Conservation (phyloP, 2,329 filamentous ascomycete species). For the Xylaria hypoxylon region DNA sequence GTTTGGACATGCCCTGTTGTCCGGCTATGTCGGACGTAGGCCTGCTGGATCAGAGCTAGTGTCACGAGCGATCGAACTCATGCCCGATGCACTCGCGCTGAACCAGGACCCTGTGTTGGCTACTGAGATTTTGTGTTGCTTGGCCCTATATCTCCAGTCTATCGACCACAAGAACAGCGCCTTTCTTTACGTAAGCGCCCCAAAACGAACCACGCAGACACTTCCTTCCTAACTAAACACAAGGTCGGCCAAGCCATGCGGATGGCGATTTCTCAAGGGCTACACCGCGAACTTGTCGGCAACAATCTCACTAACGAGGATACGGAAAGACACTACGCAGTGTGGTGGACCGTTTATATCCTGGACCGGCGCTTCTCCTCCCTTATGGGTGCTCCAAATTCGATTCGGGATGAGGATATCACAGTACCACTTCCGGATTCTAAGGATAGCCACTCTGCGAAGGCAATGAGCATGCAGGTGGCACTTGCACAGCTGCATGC, state of each 20-base stretch:
- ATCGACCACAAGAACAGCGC: constrained; percentile 20
- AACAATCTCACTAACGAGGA: constrained; percentile 18
- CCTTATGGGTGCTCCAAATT: constrained; percentile 21
- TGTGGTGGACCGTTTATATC: constrained; percentile 26
- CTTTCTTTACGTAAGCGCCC: constrained; percentile 12
- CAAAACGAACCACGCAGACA: background rate
- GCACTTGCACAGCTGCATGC: constrained; percentile 17
- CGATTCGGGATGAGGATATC: constrained; percentile 22
- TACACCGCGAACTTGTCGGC: constrained; percentile 22
- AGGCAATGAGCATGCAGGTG: constrained; percentile 21
- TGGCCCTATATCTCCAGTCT: constrained; percentile 23
- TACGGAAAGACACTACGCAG: constrained; percentile 2
- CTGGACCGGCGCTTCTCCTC: constrained; percentile 23
- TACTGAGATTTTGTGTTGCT: constrained; percentile 21
- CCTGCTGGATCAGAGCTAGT: constrained; percentile 21
- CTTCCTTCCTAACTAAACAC: constrained; percentile 3
- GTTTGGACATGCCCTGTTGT: constrained; percentile 18
- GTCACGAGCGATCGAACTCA: constrained; percentile 22
- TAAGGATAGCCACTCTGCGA: constrained; percentile 1
- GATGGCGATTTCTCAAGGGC: constrained; percentile 17
- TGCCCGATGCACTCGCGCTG: constrained; percentile 21
- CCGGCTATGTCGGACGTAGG: constrained; percentile 13
- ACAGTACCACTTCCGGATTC: constrained; percentile 20
- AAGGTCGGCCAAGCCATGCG: constrained; percentile 30
- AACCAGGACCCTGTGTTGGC: constrained; percentile 17